Evolutionary conservation across 805 yeast species (phyloP), one percentile per base, ranked within the genome.

Genomic region (Zygoascus ofunaensis): DNA sequence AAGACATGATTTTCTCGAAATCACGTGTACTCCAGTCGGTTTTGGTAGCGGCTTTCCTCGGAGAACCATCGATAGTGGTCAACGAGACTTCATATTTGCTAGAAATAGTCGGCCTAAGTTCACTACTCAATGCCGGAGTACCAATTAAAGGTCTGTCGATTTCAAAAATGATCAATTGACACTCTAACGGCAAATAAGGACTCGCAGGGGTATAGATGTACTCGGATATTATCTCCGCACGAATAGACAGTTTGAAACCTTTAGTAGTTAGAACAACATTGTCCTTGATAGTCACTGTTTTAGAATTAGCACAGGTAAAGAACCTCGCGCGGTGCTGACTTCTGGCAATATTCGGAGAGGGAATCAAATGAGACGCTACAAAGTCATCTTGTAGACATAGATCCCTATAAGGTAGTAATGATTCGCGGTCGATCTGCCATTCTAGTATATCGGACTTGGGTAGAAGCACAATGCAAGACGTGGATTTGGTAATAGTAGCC

Each of bases 341-440:
- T 47, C 55, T 47, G 14, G 33, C 36, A 55, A 54, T 39, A 19
- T 57, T 60, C 8, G 60, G 55, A 2, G 71, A 63, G 38, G 68
- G 59, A 17, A 82, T 60, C 20, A 83, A 72, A 57, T 83, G 90
- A 1, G 83, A 73, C 39, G 71, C 70, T 5, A 82, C 64, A 57
- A 82, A 82, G 21, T 78, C 83, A 28, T 73, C 74, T 34, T 67
- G 69, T 41, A 72, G 72, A 57, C 85, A 79, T 12, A 77, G 59
- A 2, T 79, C 84, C 2, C 55, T 58, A 43, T 77, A 68, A 2
- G 69, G 56, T 1, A 59, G 43, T 7, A 69, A 64, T 0, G 72
- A 46, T 17, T 62, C 68, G 10, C 48, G 44, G 43, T 74, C 79
- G 15, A 55, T 57, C 46, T 60, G 65, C 41, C 68, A 58, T 37